Evolutionary conservation across 1,284 basidiomycete species (phyloP).

Genomic region (Rhodotorula sp.): DNA sequence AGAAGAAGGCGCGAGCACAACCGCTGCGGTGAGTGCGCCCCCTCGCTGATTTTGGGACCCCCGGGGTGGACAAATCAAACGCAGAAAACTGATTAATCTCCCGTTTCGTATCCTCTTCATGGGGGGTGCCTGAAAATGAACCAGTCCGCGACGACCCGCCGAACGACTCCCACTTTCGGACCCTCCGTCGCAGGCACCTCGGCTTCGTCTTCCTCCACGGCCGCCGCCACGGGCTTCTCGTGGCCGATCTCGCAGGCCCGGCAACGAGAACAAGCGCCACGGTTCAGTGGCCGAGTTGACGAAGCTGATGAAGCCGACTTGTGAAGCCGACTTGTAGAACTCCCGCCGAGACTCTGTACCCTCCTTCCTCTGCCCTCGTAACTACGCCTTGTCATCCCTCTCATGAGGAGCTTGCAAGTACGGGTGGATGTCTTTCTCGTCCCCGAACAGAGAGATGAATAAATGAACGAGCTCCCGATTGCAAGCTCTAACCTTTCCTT

Average conservation of each 20-base stretch:
- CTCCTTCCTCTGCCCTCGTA: neutral
- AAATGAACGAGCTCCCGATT: no score
- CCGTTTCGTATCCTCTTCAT: no score
- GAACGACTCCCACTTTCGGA: neutral
- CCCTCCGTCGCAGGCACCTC: slow-evolving; percentile 6
- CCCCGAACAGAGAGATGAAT: no score
- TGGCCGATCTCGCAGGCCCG: no score
- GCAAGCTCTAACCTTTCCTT: no score
- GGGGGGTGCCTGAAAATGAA: no score
- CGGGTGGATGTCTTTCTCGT: no score
- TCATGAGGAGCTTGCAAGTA: no score
- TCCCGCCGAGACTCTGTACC: neutral
- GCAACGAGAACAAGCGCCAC: no score
- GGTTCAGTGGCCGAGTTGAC: neutral
- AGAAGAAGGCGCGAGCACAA: neutral
- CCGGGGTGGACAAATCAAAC: neutral
- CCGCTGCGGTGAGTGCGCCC: neutral
- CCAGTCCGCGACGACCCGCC: slow-evolving; percentile 1
- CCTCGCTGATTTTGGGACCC: neutral
- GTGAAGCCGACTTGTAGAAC: no score
- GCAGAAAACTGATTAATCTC: neutral
- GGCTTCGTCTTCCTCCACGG: neutral
- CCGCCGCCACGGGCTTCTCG: neutral
- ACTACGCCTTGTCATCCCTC: neutral
- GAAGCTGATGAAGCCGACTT: neutral